These are phyloP conservation scores for Botryotinia globosa DNA, from an alignment of 2,329 filamentous ascomycete genomes.

Conservation along the genomic window DNA sequence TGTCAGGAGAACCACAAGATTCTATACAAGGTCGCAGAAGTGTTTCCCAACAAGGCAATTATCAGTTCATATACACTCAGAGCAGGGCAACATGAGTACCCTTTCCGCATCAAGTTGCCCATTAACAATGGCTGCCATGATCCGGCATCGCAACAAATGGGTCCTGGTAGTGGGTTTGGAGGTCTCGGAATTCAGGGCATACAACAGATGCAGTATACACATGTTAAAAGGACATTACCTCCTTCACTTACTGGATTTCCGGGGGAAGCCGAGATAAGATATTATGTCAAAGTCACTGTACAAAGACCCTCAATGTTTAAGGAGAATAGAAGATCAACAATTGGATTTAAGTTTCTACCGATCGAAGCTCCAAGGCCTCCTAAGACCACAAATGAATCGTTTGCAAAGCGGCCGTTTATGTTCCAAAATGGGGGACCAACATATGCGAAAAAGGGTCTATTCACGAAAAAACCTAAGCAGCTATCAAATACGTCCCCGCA, in stretches of 20 bases:
- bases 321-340: slow-evolving; percentile 73
- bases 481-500: slow-evolving; percentile 56
- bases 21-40: slow-evolving; percentile 68
- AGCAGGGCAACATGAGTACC: slow-evolving; percentile 70
- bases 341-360: slow-evolving; percentile 81
- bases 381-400: slow-evolving; percentile 71
- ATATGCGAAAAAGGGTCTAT: slow-evolving; percentile 37
- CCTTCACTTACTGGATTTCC: slow-evolving; percentile 87
- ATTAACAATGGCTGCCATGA: slow-evolving; percentile 66
- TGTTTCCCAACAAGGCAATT: slow-evolving; percentile 56
- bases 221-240: slow-evolving; percentile 83
- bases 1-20: slow-evolving; percentile 66
- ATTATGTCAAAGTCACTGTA: slow-evolving; percentile 94
- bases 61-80: slow-evolving; percentile 54
- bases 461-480: slow-evolving; percentile 32
- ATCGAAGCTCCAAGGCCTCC: slow-evolving; percentile 81
- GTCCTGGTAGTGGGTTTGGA: slow-evolving; percentile 53
- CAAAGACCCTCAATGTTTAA: slow-evolving; percentile 85
- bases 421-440: slow-evolving; percentile 46
- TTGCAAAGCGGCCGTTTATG: slow-evolving; percentile 68
- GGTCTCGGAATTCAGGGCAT: slow-evolving; percentile 61
- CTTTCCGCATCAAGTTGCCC: slow-evolving; percentile 73
- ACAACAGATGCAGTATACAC: slow-evolving; percentile 60
- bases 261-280: slow-evolving; percentile 83
- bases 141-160: slow-evolving; percentile 51